These are phyloP conservation scores for Hygrocybe coccinea DNA, from an alignment of 768 basidiomycete genomes.

Conservation along the genomic window DNA sequence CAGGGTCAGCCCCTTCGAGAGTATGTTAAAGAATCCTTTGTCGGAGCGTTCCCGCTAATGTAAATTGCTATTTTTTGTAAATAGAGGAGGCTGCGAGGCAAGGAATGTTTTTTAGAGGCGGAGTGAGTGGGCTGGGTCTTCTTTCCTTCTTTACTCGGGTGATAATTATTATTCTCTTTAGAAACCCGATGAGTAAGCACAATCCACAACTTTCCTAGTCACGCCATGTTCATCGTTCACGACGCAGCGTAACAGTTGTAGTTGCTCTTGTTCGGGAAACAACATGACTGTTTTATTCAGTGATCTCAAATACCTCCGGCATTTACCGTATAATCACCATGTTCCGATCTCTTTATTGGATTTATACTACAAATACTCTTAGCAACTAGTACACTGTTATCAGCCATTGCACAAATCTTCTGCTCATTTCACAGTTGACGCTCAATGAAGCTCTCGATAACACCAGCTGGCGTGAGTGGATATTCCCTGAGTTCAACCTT, in stretches of 20 bases:
- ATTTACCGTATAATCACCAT: not conserved
- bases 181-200: conserved; percentile 77
- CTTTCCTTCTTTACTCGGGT: not conserved
- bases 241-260: conserved; percentile 60
- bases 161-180: conserved; percentile 28
- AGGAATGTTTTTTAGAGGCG: conserved; percentile 63
- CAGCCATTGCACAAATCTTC: not conserved
- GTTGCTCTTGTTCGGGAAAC: conserved; percentile 67
- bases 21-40: conserved; percentile 34
- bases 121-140: conserved; percentile 47
- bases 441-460: conserved; percentile 81
- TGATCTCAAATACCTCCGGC: not conserved
- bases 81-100: conserved; percentile 61
- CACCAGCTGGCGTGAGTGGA: conserved; percentile 63
- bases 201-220: not conserved
- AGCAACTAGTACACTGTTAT: not conserved
- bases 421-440: conserved; percentile 24
- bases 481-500: conserved; percentile 79
- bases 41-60: not conserved
- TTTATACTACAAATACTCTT: not conserved
- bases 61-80: conserved; percentile 1
- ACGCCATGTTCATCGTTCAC: conserved; percentile 8
- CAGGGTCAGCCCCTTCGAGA: conserved; percentile 70
- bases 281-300: not conserved
- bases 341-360: not conserved